These are phyloP conservation scores for Acer negundo DNA, from an alignment of 345 rosid genomes.

Conservation along the genomic window DNA sequence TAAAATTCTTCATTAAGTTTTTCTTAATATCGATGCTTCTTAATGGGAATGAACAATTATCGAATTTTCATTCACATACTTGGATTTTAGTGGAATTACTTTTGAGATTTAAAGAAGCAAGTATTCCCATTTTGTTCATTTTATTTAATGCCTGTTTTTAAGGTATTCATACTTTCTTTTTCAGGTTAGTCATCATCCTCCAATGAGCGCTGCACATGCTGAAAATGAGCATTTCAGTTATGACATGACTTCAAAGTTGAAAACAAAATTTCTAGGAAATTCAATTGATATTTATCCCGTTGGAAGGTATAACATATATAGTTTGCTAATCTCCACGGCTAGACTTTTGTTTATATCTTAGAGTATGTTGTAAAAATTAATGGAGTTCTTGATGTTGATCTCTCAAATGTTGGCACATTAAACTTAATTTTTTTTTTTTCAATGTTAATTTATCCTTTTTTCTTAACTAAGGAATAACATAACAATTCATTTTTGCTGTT, in stretches of 20 bases:
- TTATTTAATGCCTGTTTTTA: not conserved
- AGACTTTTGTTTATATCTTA: not conserved
- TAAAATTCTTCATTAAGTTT: not conserved
- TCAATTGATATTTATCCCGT: conserved; percentile 79
- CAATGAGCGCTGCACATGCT: conserved; percentile 81
- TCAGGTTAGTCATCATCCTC: conserved; percentile 91
- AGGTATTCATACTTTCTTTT: conserved; percentile 10
- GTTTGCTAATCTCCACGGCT: not conserved
- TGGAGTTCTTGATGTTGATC: not conserved
- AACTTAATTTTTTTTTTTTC: not conserved
- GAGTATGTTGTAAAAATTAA: not conserved
- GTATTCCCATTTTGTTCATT: not conserved
- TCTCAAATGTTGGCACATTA: not conserved
- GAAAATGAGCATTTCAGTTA: conserved; percentile 82
- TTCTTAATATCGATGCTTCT: conserved; percentile 10
- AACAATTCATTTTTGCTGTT: not conserved
- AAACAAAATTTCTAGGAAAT: conserved; percentile 79
- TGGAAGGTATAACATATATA: conserved; percentile 51
- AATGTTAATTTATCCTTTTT: not conserved
- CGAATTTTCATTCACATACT: not conserved
- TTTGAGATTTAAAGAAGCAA: conserved; percentile 13
- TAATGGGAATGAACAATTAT: not conserved
- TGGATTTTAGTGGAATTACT: not conserved
- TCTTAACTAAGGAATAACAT: not conserved
- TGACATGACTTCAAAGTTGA: conserved; percentile 78